phyloP scores from a whole-genome alignment of 2,329 filamentous ascomycete genomes.

The Aspergillus fumigatus region DNA sequence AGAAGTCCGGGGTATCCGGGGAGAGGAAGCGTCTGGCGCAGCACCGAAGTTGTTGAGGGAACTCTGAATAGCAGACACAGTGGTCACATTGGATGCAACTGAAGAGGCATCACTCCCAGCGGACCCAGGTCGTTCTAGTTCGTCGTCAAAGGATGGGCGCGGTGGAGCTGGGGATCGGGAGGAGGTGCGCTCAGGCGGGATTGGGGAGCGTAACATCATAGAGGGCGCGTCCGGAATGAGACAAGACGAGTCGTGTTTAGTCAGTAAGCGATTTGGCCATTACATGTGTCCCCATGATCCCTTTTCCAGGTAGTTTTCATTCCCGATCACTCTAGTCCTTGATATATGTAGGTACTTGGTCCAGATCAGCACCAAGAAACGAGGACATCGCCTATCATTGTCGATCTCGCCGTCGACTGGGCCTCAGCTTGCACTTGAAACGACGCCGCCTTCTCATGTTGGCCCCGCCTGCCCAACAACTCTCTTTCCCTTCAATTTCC shows the following conservation, averaged over 20 bases:
- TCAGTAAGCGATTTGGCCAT: neutral
- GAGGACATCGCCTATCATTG: neutral
- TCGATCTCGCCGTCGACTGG: neutral
- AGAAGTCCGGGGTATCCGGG: conserved; percentile 24
- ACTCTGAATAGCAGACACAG: conserved; percentile 39
- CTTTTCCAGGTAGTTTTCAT: neutral
- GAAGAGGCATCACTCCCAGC: conserved; percentile 46
- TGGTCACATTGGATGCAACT: conserved; percentile 40
- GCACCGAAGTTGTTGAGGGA: conserved; percentile 30
- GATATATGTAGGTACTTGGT: neutral
- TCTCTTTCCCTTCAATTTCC: conserved; percentile 1
- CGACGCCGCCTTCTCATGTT: neutral
- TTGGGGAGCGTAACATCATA: conserved; percentile 19
- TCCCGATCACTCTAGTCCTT: neutral
- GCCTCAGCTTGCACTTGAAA: neutral
- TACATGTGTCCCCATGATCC: neutral
- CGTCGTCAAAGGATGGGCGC: conserved; percentile 27
- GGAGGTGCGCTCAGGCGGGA: conserved; percentile 20
- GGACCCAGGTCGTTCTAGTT: conserved; percentile 36
- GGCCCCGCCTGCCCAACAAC: neutral
- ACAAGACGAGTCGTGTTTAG: conserved; percentile 1
- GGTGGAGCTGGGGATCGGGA: conserved; percentile 14
- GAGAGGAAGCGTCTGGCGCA: conserved; percentile 18
- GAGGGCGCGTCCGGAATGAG: conserved; percentile 1
- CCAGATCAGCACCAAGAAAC: neutral